phyloP scores from a whole-genome alignment of 805 yeast genomes.

The Ogataea zsoltii region DNA sequence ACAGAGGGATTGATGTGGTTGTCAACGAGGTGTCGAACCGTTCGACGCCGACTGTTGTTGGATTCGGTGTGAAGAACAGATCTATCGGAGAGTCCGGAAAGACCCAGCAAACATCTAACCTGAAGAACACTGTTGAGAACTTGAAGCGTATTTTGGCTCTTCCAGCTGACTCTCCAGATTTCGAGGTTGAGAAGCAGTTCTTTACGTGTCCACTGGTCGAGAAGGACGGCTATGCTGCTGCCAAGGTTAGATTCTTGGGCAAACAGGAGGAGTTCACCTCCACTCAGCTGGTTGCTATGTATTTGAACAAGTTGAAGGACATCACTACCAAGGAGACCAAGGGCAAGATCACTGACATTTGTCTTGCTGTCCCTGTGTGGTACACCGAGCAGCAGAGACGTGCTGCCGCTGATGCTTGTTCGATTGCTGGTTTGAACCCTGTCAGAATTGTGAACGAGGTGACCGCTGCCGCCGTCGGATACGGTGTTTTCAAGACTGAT shows the following conservation, averaged over 20 bases:
- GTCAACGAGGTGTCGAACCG: slow-evolving; percentile 99
- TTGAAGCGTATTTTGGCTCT: slow-evolving; percentile 91
- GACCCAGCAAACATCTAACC: slow-evolving; percentile 93
- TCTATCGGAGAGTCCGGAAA: slow-evolving; percentile 94
- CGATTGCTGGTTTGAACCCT: slow-evolving; percentile 95
- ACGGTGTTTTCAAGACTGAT: slow-evolving; percentile 97
- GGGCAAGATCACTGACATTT: slow-evolving; percentile 80
- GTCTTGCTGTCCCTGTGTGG: slow-evolving; percentile 96
- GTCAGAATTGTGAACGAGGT: slow-evolving; percentile 97
- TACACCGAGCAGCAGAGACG: slow-evolving; percentile 96
- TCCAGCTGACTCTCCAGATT: slow-evolving; percentile 70
- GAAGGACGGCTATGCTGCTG: slow-evolving; percentile 74
- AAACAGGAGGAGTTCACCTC: slow-evolving; percentile 77
- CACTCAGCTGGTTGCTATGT: slow-evolving; percentile 93
- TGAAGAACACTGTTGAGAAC: slow-evolving; percentile 95
- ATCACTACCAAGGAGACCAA: slow-evolving; percentile 81
- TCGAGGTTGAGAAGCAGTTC: slow-evolving; percentile 70
- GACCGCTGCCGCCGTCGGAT: slow-evolving; percentile 98
- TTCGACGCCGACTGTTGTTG: slow-evolving; percentile 85
- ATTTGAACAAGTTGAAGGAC: slow-evolving; percentile 83
- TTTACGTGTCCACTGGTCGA: slow-evolving; percentile 72
- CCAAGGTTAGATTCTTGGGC: slow-evolving; percentile 83
- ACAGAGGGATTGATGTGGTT: slow-evolving; percentile 97
- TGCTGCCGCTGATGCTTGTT: slow-evolving; percentile 92
- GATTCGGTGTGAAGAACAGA: slow-evolving; percentile 88